A percentile compares a stretch with the other conserved stretches of the same genome.
phyloP scores from a whole-genome alignment of 257 asterid species.

The Coffea canephora region DNA sequence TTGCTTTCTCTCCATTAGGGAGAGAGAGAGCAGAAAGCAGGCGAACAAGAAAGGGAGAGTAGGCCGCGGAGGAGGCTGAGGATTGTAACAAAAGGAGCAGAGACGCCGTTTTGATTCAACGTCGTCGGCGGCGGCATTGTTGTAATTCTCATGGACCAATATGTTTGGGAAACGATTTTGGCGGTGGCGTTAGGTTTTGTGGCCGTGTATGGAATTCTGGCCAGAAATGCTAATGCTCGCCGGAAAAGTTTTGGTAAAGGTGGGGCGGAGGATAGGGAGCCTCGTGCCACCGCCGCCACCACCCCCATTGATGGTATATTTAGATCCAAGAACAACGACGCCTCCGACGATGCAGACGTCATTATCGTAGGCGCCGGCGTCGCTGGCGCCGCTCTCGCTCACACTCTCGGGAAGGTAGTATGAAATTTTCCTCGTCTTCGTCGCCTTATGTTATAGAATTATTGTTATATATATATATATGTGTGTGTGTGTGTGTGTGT shows the following conservation, averaged over 20 bases:
- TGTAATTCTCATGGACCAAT: slow-evolving; percentile 41
- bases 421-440: neutral
- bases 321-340: slow-evolving; percentile 36
- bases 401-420: slow-evolving; percentile 70
- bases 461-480: neutral
- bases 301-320: slow-evolving; percentile 42
- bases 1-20: neutral
- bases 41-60: neutral
- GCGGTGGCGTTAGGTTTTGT: slow-evolving; percentile 42
- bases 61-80: neutral
- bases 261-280: slow-evolving; percentile 2
- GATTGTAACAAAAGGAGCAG: neutral
- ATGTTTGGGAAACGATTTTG: slow-evolving; percentile 37
- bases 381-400: slow-evolving; percentile 75
- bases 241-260: slow-evolving; percentile 3
- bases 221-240: slow-evolving; percentile 9
- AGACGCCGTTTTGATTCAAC: slow-evolving; percentile 13
- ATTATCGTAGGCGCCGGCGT: slow-evolving; percentile 65
- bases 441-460: too few relatives aligned
- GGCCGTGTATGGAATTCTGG: slow-evolving; percentile 27
- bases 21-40: neutral
- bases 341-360: slow-evolving; percentile 32
- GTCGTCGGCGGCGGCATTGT: slow-evolving; percentile 41
- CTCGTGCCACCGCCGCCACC: slow-evolving; percentile 23
- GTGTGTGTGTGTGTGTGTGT: neutral